A percentile compares a stretch with the other conserved stretches of the same genome.
Conservation (phyloP, 1,139 yeast genomes). For the Meyerozyma guilliermondii region DNA sequence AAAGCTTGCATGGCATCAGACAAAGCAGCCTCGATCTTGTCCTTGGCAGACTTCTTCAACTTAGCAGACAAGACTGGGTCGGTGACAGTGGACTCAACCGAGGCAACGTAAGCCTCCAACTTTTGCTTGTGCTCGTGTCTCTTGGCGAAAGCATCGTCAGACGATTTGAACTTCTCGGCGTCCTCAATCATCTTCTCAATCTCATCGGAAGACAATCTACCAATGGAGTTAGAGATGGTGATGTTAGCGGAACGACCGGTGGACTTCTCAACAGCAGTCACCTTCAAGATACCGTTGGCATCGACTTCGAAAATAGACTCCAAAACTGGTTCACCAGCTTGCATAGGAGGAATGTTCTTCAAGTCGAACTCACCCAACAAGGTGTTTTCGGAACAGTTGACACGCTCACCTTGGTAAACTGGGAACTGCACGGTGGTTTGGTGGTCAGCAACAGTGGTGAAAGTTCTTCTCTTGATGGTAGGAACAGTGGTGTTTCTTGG, state of each 20-base stretch:
- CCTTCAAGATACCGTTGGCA: slow-evolving; percentile 99
- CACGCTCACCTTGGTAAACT: slow-evolving; percentile 99
- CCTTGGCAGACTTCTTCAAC: slow-evolving; percentile 97
- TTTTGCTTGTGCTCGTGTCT: slow-evolving; percentile 99
- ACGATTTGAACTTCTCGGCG: slow-evolving; percentile 98
- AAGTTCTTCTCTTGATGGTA: slow-evolving; percentile 98
- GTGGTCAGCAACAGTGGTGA: slow-evolving; percentile 99
- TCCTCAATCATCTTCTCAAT: slow-evolving; percentile 98
- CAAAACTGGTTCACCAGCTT: slow-evolving; percentile 99
- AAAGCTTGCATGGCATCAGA: slow-evolving; percentile 98
- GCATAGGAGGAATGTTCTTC: slow-evolving; percentile 98
- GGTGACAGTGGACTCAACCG: slow-evolving; percentile 93
- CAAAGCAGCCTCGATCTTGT: slow-evolving; percentile 96
- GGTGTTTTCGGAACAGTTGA: slow-evolving; percentile 98
- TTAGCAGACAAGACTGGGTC: slow-evolving; percentile 98
- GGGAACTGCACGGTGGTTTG: slow-evolving; percentile 99
- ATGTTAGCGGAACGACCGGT: slow-evolving; percentile 99
- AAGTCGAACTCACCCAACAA: slow-evolving; percentile 99
- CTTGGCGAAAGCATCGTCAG: slow-evolving; percentile 99
- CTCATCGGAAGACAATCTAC: slow-evolving; percentile 96
- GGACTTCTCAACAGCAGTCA: slow-evolving; percentile 98
- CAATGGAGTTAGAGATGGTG: slow-evolving; percentile 98
- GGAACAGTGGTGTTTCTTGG: slow-evolving; percentile 99
- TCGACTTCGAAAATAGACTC: slow-evolving; percentile 99
- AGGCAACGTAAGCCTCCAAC: slow-evolving; percentile 97